Base-by-base conservation (phyloP, 345 rosid species). In the Excoecaria cochinchinensis region DNA sequence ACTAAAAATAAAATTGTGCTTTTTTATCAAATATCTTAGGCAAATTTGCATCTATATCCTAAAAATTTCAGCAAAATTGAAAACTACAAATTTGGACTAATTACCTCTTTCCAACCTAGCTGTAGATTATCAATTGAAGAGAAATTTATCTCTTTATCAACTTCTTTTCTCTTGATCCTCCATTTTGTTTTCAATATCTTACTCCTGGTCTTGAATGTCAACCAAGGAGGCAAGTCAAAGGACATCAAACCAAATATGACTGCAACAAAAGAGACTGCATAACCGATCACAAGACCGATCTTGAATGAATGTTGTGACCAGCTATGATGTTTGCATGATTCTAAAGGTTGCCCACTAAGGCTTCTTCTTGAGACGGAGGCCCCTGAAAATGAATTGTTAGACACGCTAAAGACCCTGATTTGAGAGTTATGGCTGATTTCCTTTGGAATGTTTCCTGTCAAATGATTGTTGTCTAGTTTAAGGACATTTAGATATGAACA, bases 361-460 rank as follows among this genome's bases (percentile, higher is more conserved):
- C 31, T 31, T 31, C 31, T 31, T 31, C 31, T 31, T 31, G 31
- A 31, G 31, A 31, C 31, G 31, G 31, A 31, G 31, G 31, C 31
- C 31, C 31, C 31, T 31, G 31, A 31, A 31, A 31, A 31, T 31
- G 31, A 31, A 31, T 31, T 31, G 31, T 31, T 31, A 31, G 31
- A 31, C 31, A 31, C 1, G 1, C 31, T 31, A 31, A 31, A 31
- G 60, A 56, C 5, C 60, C 64, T 82, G 15, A 79, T 22, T 52
- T 78, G 76, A 24, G 0, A 0, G 5, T 69, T 76, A 4, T 8
- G 15, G 38, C 78, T 68, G 10, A 82, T 51, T 31, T 44, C 42
- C 5, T 9, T 8, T 0, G 82, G 85, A 24, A 79, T 79, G 4
- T 13, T 25, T 4, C 85, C 85, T 2, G 67, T 69, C 5, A 82